phyloP scores from a whole-genome alignment of 345 rosid genomes.

The Camelina neglecta region DNA sequence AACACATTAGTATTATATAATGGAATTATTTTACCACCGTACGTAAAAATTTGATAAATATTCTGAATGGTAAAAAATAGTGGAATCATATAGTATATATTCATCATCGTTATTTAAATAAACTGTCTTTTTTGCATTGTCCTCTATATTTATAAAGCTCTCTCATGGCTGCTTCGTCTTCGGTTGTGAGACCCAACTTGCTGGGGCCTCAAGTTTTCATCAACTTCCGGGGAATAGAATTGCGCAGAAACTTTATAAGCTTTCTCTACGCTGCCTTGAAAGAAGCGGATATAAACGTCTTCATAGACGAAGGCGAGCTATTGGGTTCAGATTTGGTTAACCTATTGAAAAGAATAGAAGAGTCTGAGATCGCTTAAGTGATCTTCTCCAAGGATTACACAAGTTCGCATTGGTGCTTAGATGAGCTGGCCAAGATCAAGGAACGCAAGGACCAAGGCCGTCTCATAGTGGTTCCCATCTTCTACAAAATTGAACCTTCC shows the following conservation, averaged over 20 bases:
- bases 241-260: conserved; percentile 15
- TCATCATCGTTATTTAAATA: too few relatives aligned
- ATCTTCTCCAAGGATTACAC: conserved; percentile 25
- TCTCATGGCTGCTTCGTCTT: conserved; percentile 15
- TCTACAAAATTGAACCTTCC: conserved; percentile 23
- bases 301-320: conserved; percentile 4
- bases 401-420: conserved; percentile 19
- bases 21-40: too few relatives aligned
- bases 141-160: neutral
- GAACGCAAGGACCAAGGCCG: conserved; percentile 3
- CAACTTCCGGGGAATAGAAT: conserved; percentile 33
- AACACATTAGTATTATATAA: too few relatives aligned
- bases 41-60: too few relatives aligned
- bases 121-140: too few relatives aligned
- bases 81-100: too few relatives aligned
- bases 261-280: conserved; percentile 23
- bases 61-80: too few relatives aligned
- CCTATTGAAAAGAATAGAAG: conserved; percentile 25
- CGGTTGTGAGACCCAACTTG: neutral
- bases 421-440: conserved; percentile 30
- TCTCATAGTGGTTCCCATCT: conserved; percentile 22
- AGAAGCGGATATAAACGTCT: conserved; percentile 19
- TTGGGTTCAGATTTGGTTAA: neutral
- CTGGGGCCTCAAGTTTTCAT: conserved; percentile 37
- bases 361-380: conserved; percentile 22